Conservation (phyloP, 805 yeast genomes). For the Sugiyamaella marilandica region DNA sequence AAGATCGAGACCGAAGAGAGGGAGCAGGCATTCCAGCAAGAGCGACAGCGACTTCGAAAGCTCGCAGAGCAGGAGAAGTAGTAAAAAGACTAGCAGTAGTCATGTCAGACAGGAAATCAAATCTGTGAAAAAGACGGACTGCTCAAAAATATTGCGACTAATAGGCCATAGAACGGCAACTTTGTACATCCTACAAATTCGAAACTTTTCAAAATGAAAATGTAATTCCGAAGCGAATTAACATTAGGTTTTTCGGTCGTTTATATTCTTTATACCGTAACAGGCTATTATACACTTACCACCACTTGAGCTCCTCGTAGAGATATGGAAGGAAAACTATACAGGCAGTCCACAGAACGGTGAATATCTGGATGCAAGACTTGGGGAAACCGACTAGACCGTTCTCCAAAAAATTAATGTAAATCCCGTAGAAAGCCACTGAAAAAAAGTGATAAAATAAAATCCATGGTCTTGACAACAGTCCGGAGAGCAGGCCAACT, state of each 20-base stretch:
- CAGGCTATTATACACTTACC: slow-evolving; percentile 2
- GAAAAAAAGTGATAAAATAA: slow-evolving; percentile 82
- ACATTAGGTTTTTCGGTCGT: too few relatives aligned
- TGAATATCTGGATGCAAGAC: slow-evolving; percentile 64
- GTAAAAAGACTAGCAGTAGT: neutral
- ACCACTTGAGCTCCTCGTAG: slow-evolving; percentile 29
- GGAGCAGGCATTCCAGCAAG: slow-evolving; percentile 12
- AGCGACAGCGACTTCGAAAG: slow-evolving; percentile 19
- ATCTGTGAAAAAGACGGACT: too few relatives aligned
- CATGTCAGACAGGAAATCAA: too few relatives aligned
- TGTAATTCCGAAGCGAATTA: too few relatives aligned
- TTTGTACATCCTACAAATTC: too few relatives aligned
- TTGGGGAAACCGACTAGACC: slow-evolving; percentile 66
- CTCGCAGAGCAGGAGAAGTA: slow-evolving; percentile 26
- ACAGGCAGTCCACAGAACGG: slow-evolving; percentile 67
- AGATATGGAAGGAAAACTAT: slow-evolving; percentile 77
- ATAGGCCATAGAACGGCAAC: too few relatives aligned
- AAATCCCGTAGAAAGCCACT: slow-evolving; percentile 83
- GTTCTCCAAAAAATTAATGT: slow-evolving; percentile 56
- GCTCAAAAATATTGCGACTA: too few relatives aligned
- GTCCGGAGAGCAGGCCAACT: slow-evolving; percentile 75
- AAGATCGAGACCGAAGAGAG: slow-evolving; percentile 19
- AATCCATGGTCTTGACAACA: slow-evolving; percentile 66
- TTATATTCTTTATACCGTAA: neutral
- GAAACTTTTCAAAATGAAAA: too few relatives aligned